Base-by-base conservation (phyloP, 2,329 filamentous ascomycete species). In the Aureobasidium sp. region DNA sequence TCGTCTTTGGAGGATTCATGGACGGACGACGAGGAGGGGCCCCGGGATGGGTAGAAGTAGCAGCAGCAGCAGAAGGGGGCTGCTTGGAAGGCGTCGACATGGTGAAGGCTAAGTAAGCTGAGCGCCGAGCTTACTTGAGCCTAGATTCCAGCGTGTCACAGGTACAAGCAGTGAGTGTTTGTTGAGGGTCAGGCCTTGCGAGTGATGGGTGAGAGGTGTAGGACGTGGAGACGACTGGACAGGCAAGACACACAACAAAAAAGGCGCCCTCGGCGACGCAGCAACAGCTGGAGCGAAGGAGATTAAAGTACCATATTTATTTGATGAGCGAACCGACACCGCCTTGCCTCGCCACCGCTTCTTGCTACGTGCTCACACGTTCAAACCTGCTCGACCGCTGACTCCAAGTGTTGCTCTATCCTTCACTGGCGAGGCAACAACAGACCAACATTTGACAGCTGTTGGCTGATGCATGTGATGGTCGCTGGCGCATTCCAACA, bases 1-100 rank as follows among this genome's bases (percentile, higher is more conserved):
- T 41, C 36, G 62, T 42, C 60, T 47, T 63, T 20, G 62, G 45
- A 12, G 51, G 48, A 39, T 64, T 62, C 36, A 58, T 61, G 8
- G 61, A 48, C 34, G 62, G 56, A 44, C 62, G 64, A 55, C 64
- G 64, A 41, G 62, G 62, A 57, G 53, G 47, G 39, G 45, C 62
- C 6, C 49, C 56, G 27, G 39, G 39, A 20, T 44, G 39, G 11
- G 37, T 31, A 45, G 57, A 58, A 53, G 64, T 41, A 42, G 53
- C 42, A 36, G 63, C 48, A 59, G 64, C 56, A 45, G 57, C 45
- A 62, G 64, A 42, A 27, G 57, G n/a, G 8, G 57, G 44, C 44
- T 60, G 44, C 57, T 62, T 66, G 31, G 60, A 53, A 29, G 64
- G 61, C 31, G 64, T 64, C 47, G 64, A 64, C 64, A 66, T 66